Evolutionary conservation across 768 basidiomycete species (phyloP), one percentile per base, ranked within the genome.

Genomic region (Gelatoporia subvermispora): DNA sequence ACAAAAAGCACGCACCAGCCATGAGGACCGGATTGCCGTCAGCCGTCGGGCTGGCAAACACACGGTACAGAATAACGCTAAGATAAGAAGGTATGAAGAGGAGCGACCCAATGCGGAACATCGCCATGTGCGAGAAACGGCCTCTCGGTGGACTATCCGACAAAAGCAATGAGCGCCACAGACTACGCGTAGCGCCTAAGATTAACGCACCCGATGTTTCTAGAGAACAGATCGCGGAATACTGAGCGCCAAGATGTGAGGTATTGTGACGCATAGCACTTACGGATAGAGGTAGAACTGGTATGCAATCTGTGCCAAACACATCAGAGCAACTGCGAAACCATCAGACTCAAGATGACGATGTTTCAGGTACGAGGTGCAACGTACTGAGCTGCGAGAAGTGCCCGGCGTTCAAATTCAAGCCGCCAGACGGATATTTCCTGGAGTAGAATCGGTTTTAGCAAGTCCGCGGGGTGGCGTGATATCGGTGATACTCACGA

Each of bases 21-120:
- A 97, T 95, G 45, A 97, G 75, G 45, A 93, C 54, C 46, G 85
- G 68, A 53, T 86, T 88, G 17, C 86, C 87, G 51, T 84, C 82
- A 48, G 82, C 81, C 11, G 74, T 67, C 9, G 77, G 65, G 62
- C 82, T 85, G 22, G 88, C 88, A 47, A 96, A 78, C 24, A 69
- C 70, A 35, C 85, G 87, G 64, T 83, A 93, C 40, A 82, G 73
- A 43, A 79, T 74, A 28, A 95, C 84, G 5, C 82, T 80, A 38
- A 94, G 74, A 66, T 97, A 96, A 16, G 91, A 82, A 2, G 93
- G 93, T 53, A 97, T 85, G 68, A 92, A 96, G 28, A 95, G 72
- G 18, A 85, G 64, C 4, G 88, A 85, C 38, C 92, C 92, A 15
- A 94, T 71, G 43, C 92, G 85, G 76, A 92, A 93, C 91, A 93